Evolutionary conservation across 768 basidiomycete genomes (phyloP).

Genomic region (Mycena sanguinolenta): DNA sequence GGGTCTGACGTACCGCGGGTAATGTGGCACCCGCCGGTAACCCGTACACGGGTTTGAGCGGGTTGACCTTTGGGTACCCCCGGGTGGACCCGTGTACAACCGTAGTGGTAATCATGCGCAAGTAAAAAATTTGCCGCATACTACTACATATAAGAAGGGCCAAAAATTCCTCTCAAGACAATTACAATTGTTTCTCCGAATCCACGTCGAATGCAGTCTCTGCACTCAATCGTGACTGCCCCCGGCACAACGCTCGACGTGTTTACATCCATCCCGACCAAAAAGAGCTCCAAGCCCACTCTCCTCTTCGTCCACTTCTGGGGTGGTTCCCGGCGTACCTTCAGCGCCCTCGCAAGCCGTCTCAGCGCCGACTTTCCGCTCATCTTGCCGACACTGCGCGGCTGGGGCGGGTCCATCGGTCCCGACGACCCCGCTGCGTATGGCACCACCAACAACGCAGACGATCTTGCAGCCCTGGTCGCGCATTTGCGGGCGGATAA

Average conservation of each 20-base stretch:
- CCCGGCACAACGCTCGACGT: slow-evolving; percentile 16
- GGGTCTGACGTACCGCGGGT: no score
- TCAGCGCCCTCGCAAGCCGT: slow-evolving; percentile 10
- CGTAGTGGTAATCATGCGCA: not conserved
- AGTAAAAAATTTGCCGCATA: not conserved
- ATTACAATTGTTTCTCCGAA: not conserved
- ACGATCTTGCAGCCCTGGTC: slow-evolving; percentile 26
- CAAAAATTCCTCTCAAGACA: not conserved
- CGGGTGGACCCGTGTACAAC: no score
- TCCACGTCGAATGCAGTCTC: not conserved
- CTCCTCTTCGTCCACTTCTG: slow-evolving; percentile 33
- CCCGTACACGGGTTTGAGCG: no score
- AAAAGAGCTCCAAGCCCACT: slow-evolving; percentile 1
- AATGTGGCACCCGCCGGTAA: no score
- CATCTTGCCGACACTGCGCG: slow-evolving; percentile 13
- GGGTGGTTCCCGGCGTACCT: slow-evolving; percentile 27
- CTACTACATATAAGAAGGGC: not conserved
- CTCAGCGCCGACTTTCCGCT: slow-evolving; percentile 22
- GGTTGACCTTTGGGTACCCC: no score
- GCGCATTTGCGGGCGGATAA: not conserved
- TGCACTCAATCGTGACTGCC: slow-evolving; percentile 14
- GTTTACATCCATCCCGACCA: slow-evolving; percentile 11
- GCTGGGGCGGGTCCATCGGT: slow-evolving; percentile 24
- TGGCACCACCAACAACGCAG: slow-evolving; percentile 18
- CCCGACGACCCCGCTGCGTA: slow-evolving; percentile 16